These are phyloP conservation scores for Golubevia sp. DNA, from an alignment of 1,284 basidiomycete genomes.

Conservation along the genomic window DNA sequence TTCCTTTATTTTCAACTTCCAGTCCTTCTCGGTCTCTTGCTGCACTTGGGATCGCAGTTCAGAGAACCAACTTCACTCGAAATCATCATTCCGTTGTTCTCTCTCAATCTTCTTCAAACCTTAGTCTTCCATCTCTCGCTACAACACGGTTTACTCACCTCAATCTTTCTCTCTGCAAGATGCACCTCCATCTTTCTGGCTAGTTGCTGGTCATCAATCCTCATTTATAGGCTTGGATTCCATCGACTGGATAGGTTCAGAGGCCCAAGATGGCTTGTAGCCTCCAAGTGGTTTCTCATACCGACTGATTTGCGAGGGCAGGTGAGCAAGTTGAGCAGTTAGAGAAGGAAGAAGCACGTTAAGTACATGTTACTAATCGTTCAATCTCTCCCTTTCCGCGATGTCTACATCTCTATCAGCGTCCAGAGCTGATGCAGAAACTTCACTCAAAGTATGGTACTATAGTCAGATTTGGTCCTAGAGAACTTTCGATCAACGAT, in stretches of 20 bases:
- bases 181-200: not conserved
- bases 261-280: conserved; percentile 13
- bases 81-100: no score
- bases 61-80: no score
- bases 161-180: no score
- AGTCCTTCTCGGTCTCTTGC: no score
- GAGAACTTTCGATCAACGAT: conserved; percentile 27
- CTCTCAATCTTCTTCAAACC: no score
- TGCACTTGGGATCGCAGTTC: no score
- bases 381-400: not conserved
- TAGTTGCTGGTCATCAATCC: conserved; percentile 14
- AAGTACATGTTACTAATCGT: no score
- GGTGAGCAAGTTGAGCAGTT: no score
- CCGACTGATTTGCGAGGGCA: conserved; percentile 13
- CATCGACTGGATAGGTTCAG: conserved; percentile 21
- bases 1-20: no score
- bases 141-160: no score
- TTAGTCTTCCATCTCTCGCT: no score
- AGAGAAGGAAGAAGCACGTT: no score
- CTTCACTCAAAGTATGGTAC: conserved; percentile 23
- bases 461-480: conserved; percentile 24
- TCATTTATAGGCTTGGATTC: conserved; percentile 22
- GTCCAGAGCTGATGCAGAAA: conserved; percentile 11
- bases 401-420: not conserved
- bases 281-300: conserved; percentile 20